Percentiles rank a stretch among this genome's conserved stretches.
These are phyloP conservation scores for Phaffia rhodozyma DNA, from an alignment of 1,284 basidiomycete genomes.

Conservation along the genomic window DNA sequence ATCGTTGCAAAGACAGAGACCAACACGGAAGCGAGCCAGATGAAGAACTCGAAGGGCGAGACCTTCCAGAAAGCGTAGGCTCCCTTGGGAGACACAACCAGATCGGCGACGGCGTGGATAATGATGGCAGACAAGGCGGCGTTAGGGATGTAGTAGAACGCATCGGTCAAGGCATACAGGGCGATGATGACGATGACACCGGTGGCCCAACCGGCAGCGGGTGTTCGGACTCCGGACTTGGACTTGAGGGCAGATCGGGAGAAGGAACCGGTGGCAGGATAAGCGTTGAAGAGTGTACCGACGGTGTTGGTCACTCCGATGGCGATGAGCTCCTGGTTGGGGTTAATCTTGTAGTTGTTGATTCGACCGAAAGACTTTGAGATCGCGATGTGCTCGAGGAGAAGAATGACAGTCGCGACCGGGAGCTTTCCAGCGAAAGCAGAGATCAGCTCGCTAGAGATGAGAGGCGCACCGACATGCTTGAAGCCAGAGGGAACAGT, in stretches of 20 bases:
- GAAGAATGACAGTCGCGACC: constrained; percentile 83
- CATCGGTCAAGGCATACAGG: constrained; percentile 79
- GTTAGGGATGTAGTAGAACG: constrained; percentile 54
- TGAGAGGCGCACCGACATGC: constrained; percentile 59
- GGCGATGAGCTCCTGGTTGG: constrained; percentile 92
- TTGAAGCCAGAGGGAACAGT: constrained; percentile 72
- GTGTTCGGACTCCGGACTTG: constrained; percentile 92
- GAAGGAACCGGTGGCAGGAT: constrained; percentile 96
- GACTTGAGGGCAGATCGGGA: constrained; percentile 91
- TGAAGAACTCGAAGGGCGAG: constrained; percentile 83
- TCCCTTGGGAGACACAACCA: constrained; percentile 76
- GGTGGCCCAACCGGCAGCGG: constrained; percentile 75
- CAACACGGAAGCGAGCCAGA: constrained; percentile 57
- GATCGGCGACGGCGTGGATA: constrained; percentile 87
- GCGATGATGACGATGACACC: constrained; percentile 85
- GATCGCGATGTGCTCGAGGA: constrained; percentile 95
- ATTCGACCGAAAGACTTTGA: constrained; percentile 89
- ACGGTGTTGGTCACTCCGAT: constrained; percentile 70
- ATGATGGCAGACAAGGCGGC: constrained; percentile 76
- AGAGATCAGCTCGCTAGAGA: constrained; percentile 51
- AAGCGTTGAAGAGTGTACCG: constrained; percentile 76
- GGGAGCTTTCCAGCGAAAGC: constrained; percentile 62
- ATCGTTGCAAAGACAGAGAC: constrained; percentile 79
- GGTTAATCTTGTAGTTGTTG: constrained; percentile 95
- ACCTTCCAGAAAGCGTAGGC: constrained; percentile 91